Evolutionary conservation across 2,329 filamentous ascomycete species (phyloP), one percentile per base, ranked within the genome.

Genomic region (Clonostachys sp.): DNA sequence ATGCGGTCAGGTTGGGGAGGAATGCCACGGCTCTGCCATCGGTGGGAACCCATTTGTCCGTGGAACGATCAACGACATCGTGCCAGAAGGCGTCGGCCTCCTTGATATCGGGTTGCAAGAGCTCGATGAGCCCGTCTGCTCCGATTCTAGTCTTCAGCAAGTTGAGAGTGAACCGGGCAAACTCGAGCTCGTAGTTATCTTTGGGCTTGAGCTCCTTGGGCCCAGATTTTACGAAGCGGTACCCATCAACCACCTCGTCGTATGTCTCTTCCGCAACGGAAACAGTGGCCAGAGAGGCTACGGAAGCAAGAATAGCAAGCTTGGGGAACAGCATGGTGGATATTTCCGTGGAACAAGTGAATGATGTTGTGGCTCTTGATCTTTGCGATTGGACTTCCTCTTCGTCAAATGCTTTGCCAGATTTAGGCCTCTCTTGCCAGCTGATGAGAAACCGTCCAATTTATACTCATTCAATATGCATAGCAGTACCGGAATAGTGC

Each of bases 1-100:
- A 17, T 18, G 51, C 56, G 12, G 53, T 57, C 42, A 62, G 47
- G 44, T 59, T 57, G 13, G 60, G 60, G 2, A 62, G 50, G 47
- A 55, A 59, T 4, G 49, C 51, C 3, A 57, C 50, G 4, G 50
- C 55, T 18, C 53, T 51, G 42, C 51, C 56, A n/a, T 61, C 51
- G 34, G 46, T 57, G 20, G 59, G 51, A 3, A 55, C 50, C 50
- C 53, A 54, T 5, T 44, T 44, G 30, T 49, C 50, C 5, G 49
- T 45, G 5, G 55, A 53, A 2, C 48, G 48, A 20, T 41, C 38
- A 41, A 58, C 55, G 6, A 52, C 51, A 3, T 47, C 47, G 45
- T 56, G 52, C 60, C 60, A 62, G 43, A 56, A 57, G 2, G 20
- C 33, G 39, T 59, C 53, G 34, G 53, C 57, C 1, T 55, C 52